Conservation (phyloP, 768 basidiomycete genomes). For the Stropharia rugosoannulata region DNA sequence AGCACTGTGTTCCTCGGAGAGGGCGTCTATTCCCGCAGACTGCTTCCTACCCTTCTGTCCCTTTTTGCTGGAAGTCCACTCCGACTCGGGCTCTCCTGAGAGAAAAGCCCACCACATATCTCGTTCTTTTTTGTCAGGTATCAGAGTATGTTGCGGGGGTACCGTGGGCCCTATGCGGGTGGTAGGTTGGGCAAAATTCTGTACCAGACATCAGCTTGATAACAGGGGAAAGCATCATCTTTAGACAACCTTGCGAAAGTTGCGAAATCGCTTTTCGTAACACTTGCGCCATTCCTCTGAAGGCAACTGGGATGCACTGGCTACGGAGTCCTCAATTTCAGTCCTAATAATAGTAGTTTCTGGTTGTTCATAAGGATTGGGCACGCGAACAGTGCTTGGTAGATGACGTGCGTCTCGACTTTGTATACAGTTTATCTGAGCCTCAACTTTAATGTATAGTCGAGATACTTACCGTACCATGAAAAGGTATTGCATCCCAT, state of each 20-base stretch:
- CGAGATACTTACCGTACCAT: conserved; percentile 60
- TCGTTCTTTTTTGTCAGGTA: conserved; percentile 73
- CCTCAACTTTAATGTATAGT: not conserved
- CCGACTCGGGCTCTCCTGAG: conserved; percentile 62
- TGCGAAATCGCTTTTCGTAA: conserved; percentile 59
- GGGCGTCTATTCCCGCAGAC: conserved; percentile 25
- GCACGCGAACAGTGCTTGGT: conserved; percentile 62
- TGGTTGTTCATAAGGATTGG: conserved; percentile 63
- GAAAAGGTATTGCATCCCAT: conserved; percentile 82
- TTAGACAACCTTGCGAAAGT: conserved; percentile 57
- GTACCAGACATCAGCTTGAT: conserved; percentile 2
- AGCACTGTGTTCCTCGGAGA: conserved; percentile 27
- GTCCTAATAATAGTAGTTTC: conserved; percentile 19
- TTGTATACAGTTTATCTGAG: conserved; percentile 2
- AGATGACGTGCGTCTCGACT: conserved; percentile 73
- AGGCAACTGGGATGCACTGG: conserved; percentile 45
- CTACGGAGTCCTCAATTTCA: conserved; percentile 8
- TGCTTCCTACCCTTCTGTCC: conserved; percentile 27
- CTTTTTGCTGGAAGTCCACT: conserved; percentile 60
- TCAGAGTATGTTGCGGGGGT: conserved; percentile 30
- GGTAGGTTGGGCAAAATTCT: conserved; percentile 72
- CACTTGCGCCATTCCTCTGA: conserved; percentile 63
- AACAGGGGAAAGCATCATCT: conserved; percentile 5
- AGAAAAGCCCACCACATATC: conserved; percentile 83
- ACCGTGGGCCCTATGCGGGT: conserved; percentile 40